Base-by-base conservation (phyloP, 2,329 filamentous ascomycete species). In the Alternaria ventricosa region DNA sequence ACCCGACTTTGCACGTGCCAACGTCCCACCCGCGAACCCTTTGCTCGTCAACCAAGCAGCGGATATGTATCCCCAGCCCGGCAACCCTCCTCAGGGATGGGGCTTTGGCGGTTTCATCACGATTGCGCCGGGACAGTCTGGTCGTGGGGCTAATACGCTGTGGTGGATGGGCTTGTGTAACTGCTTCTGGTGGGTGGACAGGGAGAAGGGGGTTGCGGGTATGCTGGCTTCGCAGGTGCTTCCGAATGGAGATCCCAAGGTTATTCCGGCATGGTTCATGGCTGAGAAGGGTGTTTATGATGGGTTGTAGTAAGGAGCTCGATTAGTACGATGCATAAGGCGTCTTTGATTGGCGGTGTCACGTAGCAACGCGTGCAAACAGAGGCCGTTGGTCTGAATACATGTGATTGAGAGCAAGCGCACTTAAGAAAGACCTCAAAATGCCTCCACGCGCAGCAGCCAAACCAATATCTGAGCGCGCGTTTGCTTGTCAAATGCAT, bases 131-230 rank as follows among this genome's bases (percentile, higher is more conserved):
- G 83, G 83, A 1, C 68, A 75, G 1, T 87, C 87, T 3, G 87
- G 88, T 0, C 81, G 88, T 9, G 86, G 85, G 0, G 75, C 67
- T 3, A 79, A 82, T 3, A 88, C 87, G 0, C 84, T 70, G 0
- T 83, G 81, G 71, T 90, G 89, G 89, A 85, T 85, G 2, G 88
- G 89, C 0, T 68, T 90, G 28, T 76, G 87, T 4, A 90, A 90
- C 72, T 69, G 86, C 30, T 90, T 82, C 71, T 90, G 88, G 87
- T 90, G 87, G 88, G 81, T 81, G 33, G 88, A 90, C 75, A 79
- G 87, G 7, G 87, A 89, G 72, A 85, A 84, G 60, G 88, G 87
- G 0, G 79, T 90, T 46, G 88, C 83, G 30, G 51, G 53, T 2
- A 45, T 66, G 55, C 22, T 64, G 4, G 63, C 50, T 7, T 18